Evolutionary conservation across 1,139 yeast species (phyloP), one percentile per base, ranked within the genome.

Genomic region (Petasospora fabianii): DNA sequence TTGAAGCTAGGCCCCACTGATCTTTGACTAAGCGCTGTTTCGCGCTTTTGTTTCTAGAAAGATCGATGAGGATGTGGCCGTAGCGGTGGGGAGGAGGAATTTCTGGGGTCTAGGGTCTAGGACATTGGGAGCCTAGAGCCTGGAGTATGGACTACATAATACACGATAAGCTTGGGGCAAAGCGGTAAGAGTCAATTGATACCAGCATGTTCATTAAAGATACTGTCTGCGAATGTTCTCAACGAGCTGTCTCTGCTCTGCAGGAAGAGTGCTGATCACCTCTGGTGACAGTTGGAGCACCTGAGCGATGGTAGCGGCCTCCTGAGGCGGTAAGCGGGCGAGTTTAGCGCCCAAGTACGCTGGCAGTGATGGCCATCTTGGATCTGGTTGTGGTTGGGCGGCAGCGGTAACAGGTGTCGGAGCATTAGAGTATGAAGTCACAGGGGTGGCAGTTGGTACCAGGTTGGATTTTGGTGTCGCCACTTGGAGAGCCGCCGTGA

Each of bases 271-370:
- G 30, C 66, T 62, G 27, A 82, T 65, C 49, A 80, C 84, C 14
- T 71, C 78, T 2, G 72, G 73, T 0, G 80, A 66, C 44, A 83
- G 60, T 29, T 71, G 66, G 43, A 83, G 66, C 5, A 82, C 84
- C 56, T 81, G 86, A 11, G 77, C 78, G 31, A 81, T 73, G 59
- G 80, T 69, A 32, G 74, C 72, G 9, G 85, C 85, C 56, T 82
- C 84, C 32, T 73, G 73, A 21, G 72, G 71, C 6, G 73, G 68
- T 50, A 79, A 56, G 24, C 60, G 64, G 16, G 69, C 56, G 24
- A 80, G 59, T 53, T 75, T 77, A 15, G 65, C 62, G 40, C 70
- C 72, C 2, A 84, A 69, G 16, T 60, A 61, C 3, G 61, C 67
- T 5, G 82, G 76, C 31, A 78, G 62, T 16, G 65, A 62, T 1